Evolutionary conservation across 495 filamentous ascomycete genomes (phyloP), one percentile per base, ranked within the genome.

Genomic region (Polyplosphaeria fusca): DNA sequence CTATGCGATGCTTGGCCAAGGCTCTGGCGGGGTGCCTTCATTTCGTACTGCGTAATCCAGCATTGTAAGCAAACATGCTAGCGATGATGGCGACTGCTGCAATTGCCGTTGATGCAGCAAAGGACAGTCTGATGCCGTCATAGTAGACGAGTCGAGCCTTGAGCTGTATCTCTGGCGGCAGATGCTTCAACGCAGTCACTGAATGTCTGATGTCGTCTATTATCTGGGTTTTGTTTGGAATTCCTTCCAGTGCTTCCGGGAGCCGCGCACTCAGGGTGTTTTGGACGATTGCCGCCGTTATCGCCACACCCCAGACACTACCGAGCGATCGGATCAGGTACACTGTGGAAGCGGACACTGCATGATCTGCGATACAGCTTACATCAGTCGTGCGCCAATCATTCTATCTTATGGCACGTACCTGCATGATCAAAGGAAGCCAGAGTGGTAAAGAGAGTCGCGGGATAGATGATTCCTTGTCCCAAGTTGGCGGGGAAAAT

Each of bases 401-500:
- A n/a, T n/a, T n/a, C n/a, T n/a, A n/a, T n/a, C n/a, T n/a, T n/a
- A n/a, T n/a, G n/a, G n/a, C n/a, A 19, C 25, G 30, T 48, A 85
- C 83, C 81, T 20, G 76, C 68, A 48, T 86, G 83, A 9, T 80
- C 79, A 58, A 85, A 85, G 1, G 81, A 77, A 2, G 83, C 80
- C 1, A 86, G 70, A 35, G 80, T 80, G 0, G 81, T 85, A 55
- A 86, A 85, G 19, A 86, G 62, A 38, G 84, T 82, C 0, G 74
- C 78, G 0, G 83, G 82, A 47, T 84, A 85, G 7, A 82, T 76
- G 18, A 86, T 82, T 0, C 82, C 82, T 44, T 85, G 82, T 2
- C 83, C 82, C 1, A 86, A 61, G 52, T 82, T 85, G 16, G 81
- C 80, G 0, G 83, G 83, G 43, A 86, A 79, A 16, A 85, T 77